Evolutionary conservation across 2,329 filamentous ascomycete species (phyloP), one percentile per base, ranked within the genome.

Genomic region (Fusarium graminum): DNA sequence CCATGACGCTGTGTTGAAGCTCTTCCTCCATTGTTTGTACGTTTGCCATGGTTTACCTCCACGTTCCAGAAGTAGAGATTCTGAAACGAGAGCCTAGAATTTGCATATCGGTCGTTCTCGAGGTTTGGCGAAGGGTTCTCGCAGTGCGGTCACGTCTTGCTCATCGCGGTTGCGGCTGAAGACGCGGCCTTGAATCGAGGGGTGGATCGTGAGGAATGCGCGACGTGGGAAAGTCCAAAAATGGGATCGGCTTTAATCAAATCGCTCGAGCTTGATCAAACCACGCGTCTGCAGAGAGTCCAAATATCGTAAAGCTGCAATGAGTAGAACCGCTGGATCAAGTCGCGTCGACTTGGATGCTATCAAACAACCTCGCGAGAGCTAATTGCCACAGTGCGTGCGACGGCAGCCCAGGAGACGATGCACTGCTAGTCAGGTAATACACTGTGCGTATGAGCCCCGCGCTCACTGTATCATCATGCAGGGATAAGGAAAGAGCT

Each of bases 21-120:
- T 87, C 83, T 59, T 88, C 85, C 73, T 87, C 82, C 77, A 85
- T 86, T 47, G 82, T 78, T 70, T 85, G 84, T 54, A 82, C 80
- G 69, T 81, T 85, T 51, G 81, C 76, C 82, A 86, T 86, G 44
- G 67, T 77, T 36, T 69, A 70, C 69, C 65, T 65, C 65, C 69
- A 67, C 69, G 68, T 72, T 66, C 63, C 59, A 59, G 64, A 62
- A 66, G 66, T 57, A 59, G 52, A 60, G 46, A 25, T 44, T 50
- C 56, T 55, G 54, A 59, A 39, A 52, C 51, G 32, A 55, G 39
- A 49, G 40, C 49, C 52, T 69, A 51, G 42, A 54, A 26, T 59
- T 67, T 61, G 74, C 77, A 78, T 79, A 68, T 77, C 77, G 68
- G 42, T 71, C 59, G 60, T 45, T 53, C 34, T 54, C 22, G 54